Conservation (phyloP, 345 rosid genomes). For the Hibiscus syriacus region DNA sequence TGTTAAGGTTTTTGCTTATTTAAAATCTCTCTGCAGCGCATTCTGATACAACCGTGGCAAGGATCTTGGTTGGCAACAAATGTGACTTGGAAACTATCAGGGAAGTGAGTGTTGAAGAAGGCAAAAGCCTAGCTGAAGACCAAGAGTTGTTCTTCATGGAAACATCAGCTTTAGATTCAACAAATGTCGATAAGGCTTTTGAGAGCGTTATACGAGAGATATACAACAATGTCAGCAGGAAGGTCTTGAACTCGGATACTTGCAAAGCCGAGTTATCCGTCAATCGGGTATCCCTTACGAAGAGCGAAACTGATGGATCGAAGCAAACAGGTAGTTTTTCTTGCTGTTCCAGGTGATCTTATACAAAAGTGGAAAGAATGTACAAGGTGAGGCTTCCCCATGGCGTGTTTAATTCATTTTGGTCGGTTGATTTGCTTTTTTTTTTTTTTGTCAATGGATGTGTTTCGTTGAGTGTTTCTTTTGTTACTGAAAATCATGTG, state of each 20-base stretch:
- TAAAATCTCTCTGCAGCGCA: slow-evolving; percentile 36
- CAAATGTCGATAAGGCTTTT: not conserved
- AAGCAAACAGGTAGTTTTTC: slow-evolving; percentile 30
- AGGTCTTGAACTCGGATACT: not conserved
- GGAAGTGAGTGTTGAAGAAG: slow-evolving; percentile 74
- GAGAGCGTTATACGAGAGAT: not conserved
- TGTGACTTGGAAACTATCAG: not conserved
- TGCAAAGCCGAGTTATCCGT: slow-evolving; percentile 19
- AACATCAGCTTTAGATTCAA: slow-evolving; percentile 25
- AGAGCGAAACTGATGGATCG: slow-evolving; percentile 38
- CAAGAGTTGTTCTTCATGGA: slow-evolving; percentile 90
- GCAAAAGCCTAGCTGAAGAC: slow-evolving; percentile 64
- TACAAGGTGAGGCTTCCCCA: slow-evolving; percentile 13
- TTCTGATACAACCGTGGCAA: slow-evolving; percentile 65
- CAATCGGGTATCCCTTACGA: slow-evolving; percentile 62
- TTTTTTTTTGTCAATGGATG: no score
- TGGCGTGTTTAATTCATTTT: slow-evolving; percentile 1
- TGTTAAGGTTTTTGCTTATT: slow-evolving; percentile 5
- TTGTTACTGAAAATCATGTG: no score
- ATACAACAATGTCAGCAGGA: not conserved
- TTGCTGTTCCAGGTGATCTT: slow-evolving; percentile 65
- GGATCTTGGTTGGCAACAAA: slow-evolving; percentile 35
- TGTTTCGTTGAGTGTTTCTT: no score
- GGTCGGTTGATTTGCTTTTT: not conserved
- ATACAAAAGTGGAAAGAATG: slow-evolving; percentile 3